Conservation (phyloP, 2,329 filamentous ascomycete species). For the Talaromyces sp. region DNA sequence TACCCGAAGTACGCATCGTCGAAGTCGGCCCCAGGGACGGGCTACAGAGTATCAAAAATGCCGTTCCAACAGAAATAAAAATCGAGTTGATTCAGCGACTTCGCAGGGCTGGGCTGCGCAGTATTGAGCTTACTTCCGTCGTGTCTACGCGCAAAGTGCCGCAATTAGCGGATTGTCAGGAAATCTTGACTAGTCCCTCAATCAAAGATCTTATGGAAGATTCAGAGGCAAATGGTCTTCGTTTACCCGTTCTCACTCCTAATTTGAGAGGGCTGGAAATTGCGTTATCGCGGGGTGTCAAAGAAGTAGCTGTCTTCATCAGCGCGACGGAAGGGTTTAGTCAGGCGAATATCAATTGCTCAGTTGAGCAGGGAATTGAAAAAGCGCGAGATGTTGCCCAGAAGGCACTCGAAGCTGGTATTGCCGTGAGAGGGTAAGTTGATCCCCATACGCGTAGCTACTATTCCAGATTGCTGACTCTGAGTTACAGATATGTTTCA, state of each 20-base stretch:
- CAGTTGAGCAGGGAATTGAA: slow-evolving; percentile 36
- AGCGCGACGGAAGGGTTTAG: slow-evolving; percentile 45
- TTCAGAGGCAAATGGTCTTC: slow-evolving; percentile 15
- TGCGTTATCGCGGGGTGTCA: slow-evolving; percentile 45
- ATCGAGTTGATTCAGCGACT: slow-evolving; percentile 70
- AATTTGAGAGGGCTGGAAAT: slow-evolving; percentile 52
- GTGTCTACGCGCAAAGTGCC: slow-evolving; percentile 82
- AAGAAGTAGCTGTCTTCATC: slow-evolving; percentile 42
- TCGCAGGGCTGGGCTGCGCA: slow-evolving; percentile 63
- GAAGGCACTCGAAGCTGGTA: slow-evolving; percentile 25
- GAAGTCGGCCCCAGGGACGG: slow-evolving; percentile 84
- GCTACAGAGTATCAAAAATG: slow-evolving; percentile 77
- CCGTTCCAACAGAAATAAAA: slow-evolving; percentile 69
- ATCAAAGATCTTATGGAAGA: slow-evolving; percentile 53
- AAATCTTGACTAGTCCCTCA: slow-evolving; percentile 20
- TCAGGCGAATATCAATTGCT: slow-evolving; percentile 41
- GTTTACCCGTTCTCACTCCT: slow-evolving; percentile 39
- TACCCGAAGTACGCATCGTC: slow-evolving; percentile 56
- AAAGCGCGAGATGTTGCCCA: slow-evolving; percentile 32
- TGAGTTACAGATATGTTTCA: slow-evolving; percentile 28
- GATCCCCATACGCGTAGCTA: not conserved
- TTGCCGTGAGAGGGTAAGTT: slow-evolving; percentile 36
- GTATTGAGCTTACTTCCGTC: slow-evolving; percentile 79
- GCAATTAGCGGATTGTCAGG: slow-evolving; percentile 55
- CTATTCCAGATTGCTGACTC: not conserved